Base-by-base conservation (phyloP, 768 basidiomycete genomes). In the Sarcomyxa edulis region DNA sequence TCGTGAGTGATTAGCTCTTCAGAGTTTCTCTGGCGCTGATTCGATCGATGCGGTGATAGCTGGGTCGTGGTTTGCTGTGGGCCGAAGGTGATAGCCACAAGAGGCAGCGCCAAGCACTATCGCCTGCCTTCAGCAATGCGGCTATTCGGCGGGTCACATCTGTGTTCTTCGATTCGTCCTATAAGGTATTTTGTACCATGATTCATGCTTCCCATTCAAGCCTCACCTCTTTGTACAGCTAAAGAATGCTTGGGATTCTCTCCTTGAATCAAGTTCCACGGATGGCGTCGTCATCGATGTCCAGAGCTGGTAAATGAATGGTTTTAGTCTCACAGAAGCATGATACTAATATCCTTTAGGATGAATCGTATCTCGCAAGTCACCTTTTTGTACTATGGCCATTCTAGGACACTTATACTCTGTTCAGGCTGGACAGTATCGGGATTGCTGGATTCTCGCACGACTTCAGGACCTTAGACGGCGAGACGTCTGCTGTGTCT, bases 381-480 rank as follows among this genome's bases (percentile, higher is more conserved):
- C 14, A 24, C 1, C 10, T 20, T 15, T 22, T 18, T 22, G 10
- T 21, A 15, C 11, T 12, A n/a, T 22, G 19, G 24, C 9, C 15
- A 21, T 21, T 32, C 29, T 32, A 21, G 5, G 32, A 39, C 20
- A 16, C 14, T 30, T 21, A 22, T 20, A 31, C 14, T 11, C n/a
- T 32, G n/a, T n/a, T n/a, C n/a, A 78, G 76, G 8, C 58, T 81
- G 4, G 79, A 81, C 47, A 68, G 62, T 1, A 62, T 81, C 35
- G 76, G 78, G 10, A 71, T 79, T 23, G 75, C 74, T 6, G 75
- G 76, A 0, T 81, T 80, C 40, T 70, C 72, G 4, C 71, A 80
- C 46, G 61, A 77, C 48, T 81, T 81, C 44, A 66, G 67, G 10
- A 54, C 71, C 0, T 60, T 80, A 4, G 66, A 72, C 10, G 76